A percentile compares a stretch with the other conserved stretches of the same genome.
phyloP scores from a whole-genome alignment of 1,139 yeast genomes.

The Hyphopichia burtonii region DNA sequence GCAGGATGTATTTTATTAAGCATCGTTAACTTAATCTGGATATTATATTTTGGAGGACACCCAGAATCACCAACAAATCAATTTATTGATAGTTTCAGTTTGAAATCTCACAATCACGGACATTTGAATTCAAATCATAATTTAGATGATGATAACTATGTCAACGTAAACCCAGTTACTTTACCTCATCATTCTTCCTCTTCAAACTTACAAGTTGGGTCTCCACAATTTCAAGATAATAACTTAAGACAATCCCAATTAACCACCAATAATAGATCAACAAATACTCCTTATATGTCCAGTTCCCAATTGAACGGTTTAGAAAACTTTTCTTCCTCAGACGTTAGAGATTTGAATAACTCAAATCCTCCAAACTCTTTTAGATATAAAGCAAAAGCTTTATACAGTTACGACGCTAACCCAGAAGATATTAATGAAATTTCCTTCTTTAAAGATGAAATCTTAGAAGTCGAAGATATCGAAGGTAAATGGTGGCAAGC shows the following conservation, averaged over 20 bases:
- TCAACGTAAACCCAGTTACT: conserved; percentile 14
- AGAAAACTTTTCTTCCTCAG: conserved; percentile 51
- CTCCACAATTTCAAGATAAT: conserved; percentile 30
- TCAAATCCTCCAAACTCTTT: conserved; percentile 33
- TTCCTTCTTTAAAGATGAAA: conserved; percentile 85
- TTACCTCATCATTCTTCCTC: conserved; percentile 16
- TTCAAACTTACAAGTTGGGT: conserved; percentile 9
- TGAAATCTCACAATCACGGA: conserved; percentile 27
- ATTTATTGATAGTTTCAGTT: conserved; percentile 74
- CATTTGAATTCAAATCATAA: conserved; percentile 22
- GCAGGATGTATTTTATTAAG: conserved; percentile 88
- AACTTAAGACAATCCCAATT: conserved; percentile 40
- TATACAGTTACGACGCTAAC: conserved; percentile 87
- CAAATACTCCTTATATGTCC: conserved; percentile 46
- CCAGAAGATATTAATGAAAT: conserved; percentile 93
- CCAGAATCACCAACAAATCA: conserved; percentile 78
- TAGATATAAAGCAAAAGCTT: conserved; percentile 83
- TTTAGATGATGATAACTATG: conserved; percentile 24
- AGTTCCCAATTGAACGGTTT: conserved; percentile 58
- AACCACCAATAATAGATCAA: conserved; percentile 27
- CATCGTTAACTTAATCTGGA: conserved; percentile 78
- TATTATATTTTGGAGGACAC: conserved; percentile 82
- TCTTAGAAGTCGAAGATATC: conserved; percentile 86
- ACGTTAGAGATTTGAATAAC: conserved; percentile 37
- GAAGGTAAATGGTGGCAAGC: conserved; percentile 99